These are phyloP conservation scores for Cyclanthera cordifolia DNA, from an alignment of 306 rosid species.

Conservation along the genomic window DNA sequence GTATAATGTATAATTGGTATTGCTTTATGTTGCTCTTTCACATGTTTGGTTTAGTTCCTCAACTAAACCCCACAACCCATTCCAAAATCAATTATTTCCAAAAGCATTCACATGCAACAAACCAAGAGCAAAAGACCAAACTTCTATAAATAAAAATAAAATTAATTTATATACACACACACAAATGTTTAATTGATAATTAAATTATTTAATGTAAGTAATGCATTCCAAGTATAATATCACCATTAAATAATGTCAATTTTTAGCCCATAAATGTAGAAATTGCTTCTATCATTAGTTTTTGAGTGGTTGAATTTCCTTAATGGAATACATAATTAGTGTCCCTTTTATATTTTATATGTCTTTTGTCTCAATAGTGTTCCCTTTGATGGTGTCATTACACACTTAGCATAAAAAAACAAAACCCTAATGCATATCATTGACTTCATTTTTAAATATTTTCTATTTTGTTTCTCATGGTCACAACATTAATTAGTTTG, in stretches of 20 bases:
- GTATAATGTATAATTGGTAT: not conserved
- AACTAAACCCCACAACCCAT: conserved; percentile 4
- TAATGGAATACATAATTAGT: conserved; percentile 11
- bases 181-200: not conserved
- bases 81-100: conserved; percentile 1
- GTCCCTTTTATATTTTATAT: not conserved
- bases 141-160: not conserved
- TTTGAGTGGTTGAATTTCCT: not conserved
- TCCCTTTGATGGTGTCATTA: conserved; percentile 5
- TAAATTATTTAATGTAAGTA: not conserved
- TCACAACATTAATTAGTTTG: not conserved
- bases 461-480: not conserved
- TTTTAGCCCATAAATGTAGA: conserved; percentile 9
- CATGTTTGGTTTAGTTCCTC: conserved; percentile 11
- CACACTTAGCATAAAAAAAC: not conserved
- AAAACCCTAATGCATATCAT: not conserved
- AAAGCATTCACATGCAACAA: conserved; percentile 8
- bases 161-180: no score
- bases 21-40: not conserved
- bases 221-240: conserved; percentile 14
- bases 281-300: conserved; percentile 2
- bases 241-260: conserved; percentile 13
- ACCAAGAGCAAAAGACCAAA: not conserved
- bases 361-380: not conserved
- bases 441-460: not conserved